A percentile compares a stretch with the other conserved stretches of the same genome.
Evolutionary conservation across 1,284 basidiomycete genomes (phyloP).

Genomic region (Apiotrichum akiyoshidainum): DNA sequence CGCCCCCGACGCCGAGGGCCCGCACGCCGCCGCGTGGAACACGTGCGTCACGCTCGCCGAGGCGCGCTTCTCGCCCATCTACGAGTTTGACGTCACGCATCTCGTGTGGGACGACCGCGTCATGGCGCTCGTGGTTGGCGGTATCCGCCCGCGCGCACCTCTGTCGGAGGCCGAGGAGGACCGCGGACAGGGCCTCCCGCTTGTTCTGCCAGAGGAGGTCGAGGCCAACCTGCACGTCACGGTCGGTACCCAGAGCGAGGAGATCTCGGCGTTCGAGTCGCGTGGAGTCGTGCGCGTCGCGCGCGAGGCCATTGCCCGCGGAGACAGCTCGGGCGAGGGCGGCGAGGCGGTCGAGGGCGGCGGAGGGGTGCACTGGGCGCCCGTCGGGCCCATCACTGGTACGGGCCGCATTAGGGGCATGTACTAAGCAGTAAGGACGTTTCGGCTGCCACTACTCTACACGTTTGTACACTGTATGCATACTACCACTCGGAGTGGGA

Average conservation of each 20-base stretch:
- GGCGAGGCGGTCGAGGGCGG: constrained; percentile 36
- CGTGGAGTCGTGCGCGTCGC: constrained; percentile 34
- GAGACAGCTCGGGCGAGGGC: constrained; percentile 23
- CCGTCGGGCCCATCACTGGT: constrained; percentile 23
- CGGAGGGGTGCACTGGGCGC: constrained; percentile 33
- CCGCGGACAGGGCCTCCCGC: constrained; percentile 10
- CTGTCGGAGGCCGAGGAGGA: constrained; percentile 17
- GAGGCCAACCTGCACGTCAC: constrained; percentile 73
- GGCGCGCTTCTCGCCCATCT: constrained; percentile 56
- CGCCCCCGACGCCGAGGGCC: constrained; percentile 15
- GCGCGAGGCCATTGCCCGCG: constrained; percentile 27
- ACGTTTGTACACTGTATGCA: constrained; percentile 3
- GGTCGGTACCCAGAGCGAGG: constrained; percentile 65
- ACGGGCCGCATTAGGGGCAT: constrained; percentile 37
- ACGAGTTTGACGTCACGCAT: constrained; percentile 62
- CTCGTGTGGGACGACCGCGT: constrained; percentile 74
- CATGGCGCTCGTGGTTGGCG: constrained; percentile 70
- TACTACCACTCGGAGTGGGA: background rate
- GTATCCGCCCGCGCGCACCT: constrained; percentile 55
- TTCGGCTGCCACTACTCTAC: background rate
- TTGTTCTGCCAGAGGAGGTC: constrained; percentile 55
- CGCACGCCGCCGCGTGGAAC: constrained; percentile 59
- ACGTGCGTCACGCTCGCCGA: constrained; percentile 58
- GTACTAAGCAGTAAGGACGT: constrained; percentile 13
- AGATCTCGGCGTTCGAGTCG: constrained; percentile 65